Base-by-base conservation (phyloP, 768 basidiomycete species). In the Brasilioporus rufonigricans region DNA sequence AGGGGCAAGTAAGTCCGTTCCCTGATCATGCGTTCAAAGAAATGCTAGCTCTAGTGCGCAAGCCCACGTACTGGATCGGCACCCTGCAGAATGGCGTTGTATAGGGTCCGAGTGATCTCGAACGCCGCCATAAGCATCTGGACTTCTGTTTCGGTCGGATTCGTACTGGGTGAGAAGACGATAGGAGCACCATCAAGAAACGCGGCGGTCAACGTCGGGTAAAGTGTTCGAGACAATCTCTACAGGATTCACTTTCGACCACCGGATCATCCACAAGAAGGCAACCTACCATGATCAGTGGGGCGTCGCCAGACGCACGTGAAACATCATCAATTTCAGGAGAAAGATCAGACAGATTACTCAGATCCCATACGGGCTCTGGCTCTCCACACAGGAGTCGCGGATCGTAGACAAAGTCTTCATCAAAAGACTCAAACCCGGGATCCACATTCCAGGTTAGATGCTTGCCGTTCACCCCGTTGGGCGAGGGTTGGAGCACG, bases 141-240 rank as follows among this genome's bases (percentile, higher is more conserved):
- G 18, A 84, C 69, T 55, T 89, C 86, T 2, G 78, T 79, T 54
- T 86, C 85, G 13, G 81, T 69, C 2, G 84, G 81, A 29, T 64
- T 77, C n/a, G 72, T 72, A 58, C 78, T 80, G 0, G 90, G 87
- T 4, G 85, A 80, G 71, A 96, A 95, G 2, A 89, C 89, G 14
- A 81, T 66, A 2, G 95, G 91, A 5, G 92, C 91, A 59, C 84
- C 83, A 68, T 98, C 95, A 21, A 98, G 81, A 71, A 93, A 91
- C 2, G 89, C 86, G 21, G 92, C 86, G 2, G 93, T 74, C 12
- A 98, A 74, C 11, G 86, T 85, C 4, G 92, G 79, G 61, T 93
- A 83, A n/a, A 98, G 71, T 14, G 85, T 81, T 49, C 80, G 78
- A 53, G 88, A 83, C 26, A 97, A 74, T 67, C 80, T 81, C 89